phyloP scores from a whole-genome alignment of 2,329 filamentous ascomycete species.

The Aspergillus brunneoviolaceus region DNA sequence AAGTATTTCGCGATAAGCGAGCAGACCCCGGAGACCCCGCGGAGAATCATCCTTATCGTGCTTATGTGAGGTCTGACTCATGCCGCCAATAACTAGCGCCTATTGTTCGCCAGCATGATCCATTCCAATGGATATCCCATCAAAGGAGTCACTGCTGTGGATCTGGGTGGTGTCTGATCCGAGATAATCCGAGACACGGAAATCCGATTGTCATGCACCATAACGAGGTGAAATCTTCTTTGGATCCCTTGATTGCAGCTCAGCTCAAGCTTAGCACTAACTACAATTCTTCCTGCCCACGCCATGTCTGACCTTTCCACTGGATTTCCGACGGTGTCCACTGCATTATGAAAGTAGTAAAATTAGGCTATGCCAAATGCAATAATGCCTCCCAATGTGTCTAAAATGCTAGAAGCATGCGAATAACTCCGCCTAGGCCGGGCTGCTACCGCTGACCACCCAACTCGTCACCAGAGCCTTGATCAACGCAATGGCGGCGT shows the following conservation, averaged over 20 bases:
- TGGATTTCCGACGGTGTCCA: not conserved
- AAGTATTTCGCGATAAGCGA: not conserved
- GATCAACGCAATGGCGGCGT: slow-evolving; percentile 45
- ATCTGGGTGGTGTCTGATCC: too few species aligned
- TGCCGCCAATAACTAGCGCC: not conserved
- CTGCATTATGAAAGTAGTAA: not conserved
- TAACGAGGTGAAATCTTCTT: too few species aligned
- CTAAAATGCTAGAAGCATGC: not conserved
- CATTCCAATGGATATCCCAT: too few species aligned
- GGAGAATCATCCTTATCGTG: not conserved
- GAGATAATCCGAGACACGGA: too few species aligned
- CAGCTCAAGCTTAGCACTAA: too few species aligned
- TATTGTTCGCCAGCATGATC: too few species aligned
- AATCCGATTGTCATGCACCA: too few species aligned
- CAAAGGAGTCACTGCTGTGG: too few species aligned
- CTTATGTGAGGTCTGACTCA: not conserved
- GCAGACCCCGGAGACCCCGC: not conserved
- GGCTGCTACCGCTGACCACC: slow-evolving; percentile 25
- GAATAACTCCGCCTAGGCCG: not conserved
- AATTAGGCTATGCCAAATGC: not conserved
- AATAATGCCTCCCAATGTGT: not conserved
- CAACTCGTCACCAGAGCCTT: slow-evolving; percentile 44
- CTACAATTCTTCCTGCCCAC: not conserved
- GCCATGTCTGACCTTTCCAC: not conserved
- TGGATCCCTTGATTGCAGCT: too few species aligned